These are phyloP conservation scores for Boletus vinaceobasis DNA, from an alignment of 768 basidiomycete genomes.

Conservation along the genomic window DNA sequence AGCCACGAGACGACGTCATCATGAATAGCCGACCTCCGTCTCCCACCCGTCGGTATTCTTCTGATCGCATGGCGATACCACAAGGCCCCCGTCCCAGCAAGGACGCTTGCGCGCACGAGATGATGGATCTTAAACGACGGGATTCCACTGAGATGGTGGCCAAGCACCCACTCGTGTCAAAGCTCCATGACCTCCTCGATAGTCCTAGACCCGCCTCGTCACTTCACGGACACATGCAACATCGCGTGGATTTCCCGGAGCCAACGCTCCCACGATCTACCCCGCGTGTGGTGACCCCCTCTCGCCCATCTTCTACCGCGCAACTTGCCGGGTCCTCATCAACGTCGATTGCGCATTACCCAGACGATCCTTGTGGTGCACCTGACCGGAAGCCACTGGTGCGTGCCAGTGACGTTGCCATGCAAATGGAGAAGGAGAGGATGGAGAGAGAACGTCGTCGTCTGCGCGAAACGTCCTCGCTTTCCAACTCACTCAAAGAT, in stretches of 20 bases:
- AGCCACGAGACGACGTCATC: constrained; percentile 27
- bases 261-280: constrained; percentile 21
- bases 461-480: constrained; percentile 14
- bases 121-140: constrained; percentile 21
- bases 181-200: constrained; percentile 47
- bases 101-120: constrained; percentile 20
- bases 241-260: constrained; percentile 28
- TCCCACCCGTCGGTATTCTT: constrained; percentile 22
- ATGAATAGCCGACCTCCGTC: constrained; percentile 30
- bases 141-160: constrained; percentile 18
- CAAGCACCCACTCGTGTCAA: constrained; percentile 34
- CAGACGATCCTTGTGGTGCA: constrained; percentile 8
- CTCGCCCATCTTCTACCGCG: constrained; percentile 23
- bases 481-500: constrained; percentile 26
- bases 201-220: constrained; percentile 40
- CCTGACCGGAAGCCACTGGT: constrained; percentile 34
- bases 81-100: constrained; percentile 20
- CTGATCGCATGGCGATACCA: constrained; percentile 16
- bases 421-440: constrained; percentile 48
- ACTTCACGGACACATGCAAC: constrained; percentile 36
- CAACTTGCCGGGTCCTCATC: constrained; percentile 19
- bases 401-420: constrained; percentile 52
- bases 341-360: constrained; percentile 11
- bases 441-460: constrained; percentile 34
- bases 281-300: constrained; percentile 19